A percentile compares a stretch with the other conserved stretches of the same genome.
Evolutionary conservation across 176 grass and related monocot genomes (phyloP).

Genomic region (Eremochloa ophiuroides): DNA sequence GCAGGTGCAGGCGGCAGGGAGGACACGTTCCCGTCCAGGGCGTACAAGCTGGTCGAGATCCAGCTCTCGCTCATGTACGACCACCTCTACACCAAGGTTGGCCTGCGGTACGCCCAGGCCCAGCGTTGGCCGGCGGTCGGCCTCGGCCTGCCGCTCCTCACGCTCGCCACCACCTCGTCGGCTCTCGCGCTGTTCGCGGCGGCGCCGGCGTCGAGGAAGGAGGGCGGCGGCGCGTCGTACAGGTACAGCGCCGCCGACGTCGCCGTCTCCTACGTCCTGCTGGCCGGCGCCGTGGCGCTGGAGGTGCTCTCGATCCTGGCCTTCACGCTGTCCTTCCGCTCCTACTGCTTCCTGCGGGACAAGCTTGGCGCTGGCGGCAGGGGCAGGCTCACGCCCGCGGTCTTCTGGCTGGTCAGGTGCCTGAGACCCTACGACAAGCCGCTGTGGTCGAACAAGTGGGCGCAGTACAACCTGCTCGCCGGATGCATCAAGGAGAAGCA

Average conservation of each 20-base stretch:
- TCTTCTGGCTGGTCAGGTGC: background rate
- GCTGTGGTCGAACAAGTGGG: slow-evolving; percentile 44
- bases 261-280: slow-evolving; percentile 35
- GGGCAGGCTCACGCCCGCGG: background rate
- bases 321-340: slow-evolving; percentile 28
- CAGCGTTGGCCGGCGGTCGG: background rate
- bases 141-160: background rate
- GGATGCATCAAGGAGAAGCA: slow-evolving; percentile 12
- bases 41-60: slow-evolving; percentile 36
- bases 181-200: background rate
- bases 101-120: background rate
- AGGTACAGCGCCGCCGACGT: slow-evolving; percentile 22
- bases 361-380: background rate
- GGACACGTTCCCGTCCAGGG: background rate
- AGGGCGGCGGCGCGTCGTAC: background rate
- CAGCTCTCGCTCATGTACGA: slow-evolving; percentile 50
- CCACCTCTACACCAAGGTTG: slow-evolving; percentile 38
- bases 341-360: background rate
- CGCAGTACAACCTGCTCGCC: slow-evolving; percentile 22
- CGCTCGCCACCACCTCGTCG: background rate
- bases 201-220: no score
- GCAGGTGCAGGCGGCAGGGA: no score
- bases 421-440: background rate
- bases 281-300: slow-evolving; percentile 26
- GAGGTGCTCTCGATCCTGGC: slow-evolving; percentile 19